Conservation (phyloP, 306 rosid genomes). For the Trifolium dubium region DNA sequence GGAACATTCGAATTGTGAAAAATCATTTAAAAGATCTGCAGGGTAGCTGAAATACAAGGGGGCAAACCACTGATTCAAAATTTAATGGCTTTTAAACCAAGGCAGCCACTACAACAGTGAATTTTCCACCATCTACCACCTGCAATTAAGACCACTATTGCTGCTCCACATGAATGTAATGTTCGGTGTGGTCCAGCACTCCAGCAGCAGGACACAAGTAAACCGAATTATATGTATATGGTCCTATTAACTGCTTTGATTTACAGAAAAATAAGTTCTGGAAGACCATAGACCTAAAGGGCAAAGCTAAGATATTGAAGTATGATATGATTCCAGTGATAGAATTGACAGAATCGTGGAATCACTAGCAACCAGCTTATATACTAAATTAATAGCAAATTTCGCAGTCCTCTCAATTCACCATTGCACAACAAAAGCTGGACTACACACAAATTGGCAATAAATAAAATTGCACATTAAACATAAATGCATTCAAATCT, state of each 20-base stretch:
- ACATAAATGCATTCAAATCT: constrained; percentile 13
- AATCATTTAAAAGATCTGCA: neutral
- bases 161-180: neutral
- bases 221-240: neutral
- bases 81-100: constrained; percentile 6
- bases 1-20: neutral
- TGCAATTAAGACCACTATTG: neutral
- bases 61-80: neutral
- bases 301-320: constrained; percentile 21
- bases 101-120: neutral
- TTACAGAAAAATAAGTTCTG: neutral
- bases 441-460: neutral
- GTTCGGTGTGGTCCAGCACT: neutral
- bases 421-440: constrained; percentile 29
- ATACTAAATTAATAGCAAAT: neutral
- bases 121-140: neutral
- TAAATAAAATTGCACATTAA: neutral
- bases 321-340: constrained; percentile 10
- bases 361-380: constrained; percentile 20
- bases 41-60: constrained; percentile 2
- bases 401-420: constrained; percentile 10
- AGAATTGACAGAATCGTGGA: constrained; percentile 27
- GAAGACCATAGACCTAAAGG: constrained; percentile 6
- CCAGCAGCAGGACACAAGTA: neutral
- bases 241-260: constrained; percentile 4